Conservation (phyloP, 164 flowering plant species). For the Umbilicus rupestris region DNA sequence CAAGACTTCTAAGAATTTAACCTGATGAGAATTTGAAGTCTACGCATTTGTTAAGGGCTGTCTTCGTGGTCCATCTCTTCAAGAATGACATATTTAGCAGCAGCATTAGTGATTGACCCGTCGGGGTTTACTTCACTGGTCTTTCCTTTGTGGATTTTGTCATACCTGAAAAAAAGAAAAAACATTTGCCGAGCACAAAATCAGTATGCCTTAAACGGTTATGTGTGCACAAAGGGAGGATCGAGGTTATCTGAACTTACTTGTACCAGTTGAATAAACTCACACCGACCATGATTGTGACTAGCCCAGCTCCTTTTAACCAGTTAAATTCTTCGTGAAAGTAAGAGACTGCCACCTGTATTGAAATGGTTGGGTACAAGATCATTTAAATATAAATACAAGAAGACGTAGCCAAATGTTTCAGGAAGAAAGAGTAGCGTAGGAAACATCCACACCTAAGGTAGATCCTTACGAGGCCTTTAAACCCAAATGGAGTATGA, state of each 20-base stretch:
- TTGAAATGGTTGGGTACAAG: neutral
- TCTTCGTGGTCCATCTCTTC: constrained; percentile 67
- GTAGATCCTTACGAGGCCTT: neutral
- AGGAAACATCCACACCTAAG: neutral
- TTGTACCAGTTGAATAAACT: constrained; percentile 97
- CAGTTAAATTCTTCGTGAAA: constrained; percentile 91
- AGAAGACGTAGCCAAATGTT: neutral
- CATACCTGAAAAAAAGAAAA: constrained; percentile 52
- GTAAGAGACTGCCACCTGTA: constrained; percentile 93
- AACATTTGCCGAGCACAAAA: neutral
- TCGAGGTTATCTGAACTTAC: constrained; percentile 41
- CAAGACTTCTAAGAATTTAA: neutral
- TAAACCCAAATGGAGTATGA: neutral
- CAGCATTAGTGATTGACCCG: constrained; percentile 20
- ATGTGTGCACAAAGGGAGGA: neutral
- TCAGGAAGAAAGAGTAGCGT: neutral
- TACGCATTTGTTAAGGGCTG: constrained; percentile 14
- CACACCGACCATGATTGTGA: constrained; percentile 81
- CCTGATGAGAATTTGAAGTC: neutral
- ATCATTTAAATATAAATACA: neutral
- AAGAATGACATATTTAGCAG: constrained; percentile 77
- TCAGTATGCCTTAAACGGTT: neutral
- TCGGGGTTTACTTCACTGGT: constrained; percentile 20
- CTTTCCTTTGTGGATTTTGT: constrained; percentile 50
- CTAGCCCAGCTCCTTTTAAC: constrained; percentile 84